Evolutionary conservation across 495 filamentous ascomycete species (phyloP).

Genomic region (Lepidopterella palustris): DNA sequence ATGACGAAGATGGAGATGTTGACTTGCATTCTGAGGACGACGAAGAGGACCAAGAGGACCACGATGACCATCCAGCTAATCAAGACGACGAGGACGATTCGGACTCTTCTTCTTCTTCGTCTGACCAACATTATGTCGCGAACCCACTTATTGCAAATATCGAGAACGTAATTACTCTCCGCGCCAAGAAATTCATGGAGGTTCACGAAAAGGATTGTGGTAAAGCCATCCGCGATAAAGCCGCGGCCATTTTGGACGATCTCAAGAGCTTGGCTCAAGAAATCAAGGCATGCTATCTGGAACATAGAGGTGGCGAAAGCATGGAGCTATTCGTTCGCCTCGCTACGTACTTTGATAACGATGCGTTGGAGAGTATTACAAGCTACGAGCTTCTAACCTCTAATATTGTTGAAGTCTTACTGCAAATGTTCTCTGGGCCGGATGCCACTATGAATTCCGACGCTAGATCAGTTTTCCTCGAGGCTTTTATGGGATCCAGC

Average conservation of each 20-base stretch:
- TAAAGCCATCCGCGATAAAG: slow-evolving; percentile 67
- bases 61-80: slow-evolving; percentile 52
- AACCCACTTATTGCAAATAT: slow-evolving; percentile 53
- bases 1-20: slow-evolving; percentile 48
- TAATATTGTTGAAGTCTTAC: slow-evolving; percentile 73
- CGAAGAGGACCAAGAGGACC: slow-evolving; percentile 53
- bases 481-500: slow-evolving; percentile 84
- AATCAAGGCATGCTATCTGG: slow-evolving; percentile 62
- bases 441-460: slow-evolving; percentile 41
- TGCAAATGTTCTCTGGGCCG: slow-evolving; percentile 70
- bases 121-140: slow-evolving; percentile 30
- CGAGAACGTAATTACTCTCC: slow-evolving; percentile 64
- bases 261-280: slow-evolving; percentile 64
- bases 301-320: slow-evolving; percentile 48
- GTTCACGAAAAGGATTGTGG: slow-evolving; percentile 68
- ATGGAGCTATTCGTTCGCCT: slow-evolving; percentile 65
- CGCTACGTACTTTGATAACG: slow-evolving; percentile 81
- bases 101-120: slow-evolving; percentile 50
- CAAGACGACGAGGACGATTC: slow-evolving; percentile 45
- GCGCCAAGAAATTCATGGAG: slow-evolving; percentile 76
- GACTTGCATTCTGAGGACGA: slow-evolving; percentile 47
- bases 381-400: slow-evolving; percentile 91
- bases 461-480: slow-evolving; percentile 76
- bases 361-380: slow-evolving; percentile 88
- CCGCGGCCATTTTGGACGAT: slow-evolving; percentile 63